A percentile compares a stretch with the other conserved stretches of the same genome.
Evolutionary conservation across 2,329 filamentous ascomycete species (phyloP).

Genomic region (Ophiocordyceps camponoti-rufipedis): DNA sequence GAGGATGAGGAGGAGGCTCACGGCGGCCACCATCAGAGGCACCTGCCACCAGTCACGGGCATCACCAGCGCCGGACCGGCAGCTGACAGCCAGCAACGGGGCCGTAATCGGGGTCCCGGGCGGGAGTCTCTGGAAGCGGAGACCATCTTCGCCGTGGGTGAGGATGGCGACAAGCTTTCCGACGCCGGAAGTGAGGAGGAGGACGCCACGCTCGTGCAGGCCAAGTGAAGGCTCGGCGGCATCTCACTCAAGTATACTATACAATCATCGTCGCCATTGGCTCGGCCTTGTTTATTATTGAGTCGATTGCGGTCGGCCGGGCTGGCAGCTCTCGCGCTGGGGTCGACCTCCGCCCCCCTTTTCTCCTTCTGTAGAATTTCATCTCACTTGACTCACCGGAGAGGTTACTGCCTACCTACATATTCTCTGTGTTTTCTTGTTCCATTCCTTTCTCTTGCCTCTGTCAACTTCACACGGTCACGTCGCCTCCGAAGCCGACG

Average conservation of each 20-base stretch:
- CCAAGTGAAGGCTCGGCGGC: conserved; percentile 14
- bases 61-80: conserved; percentile 8
- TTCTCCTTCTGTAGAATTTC: not conserved
- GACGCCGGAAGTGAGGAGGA: conserved; percentile 43
- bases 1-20: conserved; percentile 35
- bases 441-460: not conserved
- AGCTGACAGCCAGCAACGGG: conserved; percentile 6
- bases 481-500: conserved; percentile 77
- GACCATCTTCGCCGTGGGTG: conserved; percentile 89
- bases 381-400: not conserved
- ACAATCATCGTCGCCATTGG: not conserved
- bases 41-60: conserved; percentile 8
- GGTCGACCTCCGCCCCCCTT: not conserved
- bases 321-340: not conserved
- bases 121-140: conserved; percentile 58
- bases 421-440: not conserved
- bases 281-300: not conserved
- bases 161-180: conserved; percentile 66
- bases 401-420: not conserved
- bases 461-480: conserved; percentile 8
- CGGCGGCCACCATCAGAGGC: conserved; percentile 18
- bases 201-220: conserved; percentile 29
- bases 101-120: conserved; percentile 18
- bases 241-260: not conserved
- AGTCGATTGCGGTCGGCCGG: not conserved